Conservation (phyloP, 139 green algal genomes). For the Chlorella sorokiniana region DNA sequence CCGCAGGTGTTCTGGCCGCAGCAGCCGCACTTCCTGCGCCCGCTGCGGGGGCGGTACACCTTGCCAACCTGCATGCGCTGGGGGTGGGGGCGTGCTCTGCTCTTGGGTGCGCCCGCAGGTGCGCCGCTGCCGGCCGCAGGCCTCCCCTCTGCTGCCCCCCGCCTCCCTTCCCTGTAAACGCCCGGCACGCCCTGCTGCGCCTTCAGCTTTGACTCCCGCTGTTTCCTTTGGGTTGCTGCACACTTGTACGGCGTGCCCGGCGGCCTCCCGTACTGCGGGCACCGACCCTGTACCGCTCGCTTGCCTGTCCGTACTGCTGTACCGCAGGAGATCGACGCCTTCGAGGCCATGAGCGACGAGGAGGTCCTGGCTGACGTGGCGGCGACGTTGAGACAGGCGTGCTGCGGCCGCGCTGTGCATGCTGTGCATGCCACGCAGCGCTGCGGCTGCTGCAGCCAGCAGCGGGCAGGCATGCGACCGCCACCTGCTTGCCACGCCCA, state of each 20-base stretch:
- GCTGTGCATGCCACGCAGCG: no score
- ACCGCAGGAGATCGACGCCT: constrained; percentile 15
- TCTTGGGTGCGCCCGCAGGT: constrained; percentile 40
- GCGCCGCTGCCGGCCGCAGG: no score
- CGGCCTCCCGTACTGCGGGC: no score
- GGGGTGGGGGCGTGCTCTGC: constrained; percentile 40
- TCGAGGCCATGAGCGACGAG: constrained; percentile 34
- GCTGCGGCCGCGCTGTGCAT: background rate
- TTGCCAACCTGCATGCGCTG: constrained; percentile 41
- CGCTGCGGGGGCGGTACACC: constrained; percentile 30
- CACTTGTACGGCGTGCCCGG: no score
- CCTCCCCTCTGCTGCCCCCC: no score
- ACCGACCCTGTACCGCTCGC: background rate
- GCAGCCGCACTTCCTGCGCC: constrained; percentile 41
- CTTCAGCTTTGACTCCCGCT: no score
- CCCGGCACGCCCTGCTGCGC: no score
- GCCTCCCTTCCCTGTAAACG: no score
- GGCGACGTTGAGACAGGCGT: background rate
- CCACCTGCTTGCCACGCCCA: no score
- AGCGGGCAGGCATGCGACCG: no score
- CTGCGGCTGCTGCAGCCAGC: no score
- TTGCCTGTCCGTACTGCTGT: background rate
- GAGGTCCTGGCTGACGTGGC: constrained; percentile 32
- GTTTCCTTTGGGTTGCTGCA: no score
- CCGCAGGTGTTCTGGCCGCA: constrained; percentile 35